phyloP scores from a whole-genome alignment of 441 rosid species.

The Hura crepitans region DNA sequence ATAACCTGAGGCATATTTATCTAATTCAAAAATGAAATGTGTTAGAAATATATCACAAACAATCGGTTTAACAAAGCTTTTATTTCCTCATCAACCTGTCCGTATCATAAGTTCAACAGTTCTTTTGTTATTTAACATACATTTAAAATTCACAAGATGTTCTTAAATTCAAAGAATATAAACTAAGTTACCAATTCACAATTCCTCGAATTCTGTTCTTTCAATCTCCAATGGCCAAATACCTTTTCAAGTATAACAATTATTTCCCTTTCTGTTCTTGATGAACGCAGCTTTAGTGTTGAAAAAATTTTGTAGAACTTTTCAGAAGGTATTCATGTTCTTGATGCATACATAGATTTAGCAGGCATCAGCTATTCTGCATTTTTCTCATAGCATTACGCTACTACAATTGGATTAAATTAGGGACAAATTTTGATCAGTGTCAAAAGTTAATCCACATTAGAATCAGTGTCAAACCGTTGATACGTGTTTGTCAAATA shows the following conservation, averaged over 20 bases:
- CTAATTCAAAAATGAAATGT: not conserved
- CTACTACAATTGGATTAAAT: not conserved
- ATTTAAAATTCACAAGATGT: not conserved
- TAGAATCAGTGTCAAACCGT: not conserved
- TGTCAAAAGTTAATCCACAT: not conserved
- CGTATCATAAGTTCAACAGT: no score
- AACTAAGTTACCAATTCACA: not conserved
- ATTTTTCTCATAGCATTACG: not conserved
- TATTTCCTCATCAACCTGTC: not conserved
- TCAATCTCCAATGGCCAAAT: not conserved
- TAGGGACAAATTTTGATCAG: not conserved
- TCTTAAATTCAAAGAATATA: not conserved
- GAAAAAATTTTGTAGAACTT: not conserved
- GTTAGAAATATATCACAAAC: not conserved
- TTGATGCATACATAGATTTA: not conserved
- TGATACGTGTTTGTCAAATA: no score
- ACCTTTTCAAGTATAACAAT: not conserved
- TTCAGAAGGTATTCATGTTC: not conserved
- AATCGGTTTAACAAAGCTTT: not conserved
- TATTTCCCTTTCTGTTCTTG: no score
- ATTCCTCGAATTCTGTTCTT: not conserved
- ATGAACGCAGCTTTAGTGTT: not conserved
- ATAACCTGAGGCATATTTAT: not conserved
- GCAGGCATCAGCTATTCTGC: not conserved
- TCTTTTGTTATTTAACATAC: not conserved